Evolutionary conservation across 805 yeast genomes (phyloP).

Genomic region (Candida chauliodis): DNA sequence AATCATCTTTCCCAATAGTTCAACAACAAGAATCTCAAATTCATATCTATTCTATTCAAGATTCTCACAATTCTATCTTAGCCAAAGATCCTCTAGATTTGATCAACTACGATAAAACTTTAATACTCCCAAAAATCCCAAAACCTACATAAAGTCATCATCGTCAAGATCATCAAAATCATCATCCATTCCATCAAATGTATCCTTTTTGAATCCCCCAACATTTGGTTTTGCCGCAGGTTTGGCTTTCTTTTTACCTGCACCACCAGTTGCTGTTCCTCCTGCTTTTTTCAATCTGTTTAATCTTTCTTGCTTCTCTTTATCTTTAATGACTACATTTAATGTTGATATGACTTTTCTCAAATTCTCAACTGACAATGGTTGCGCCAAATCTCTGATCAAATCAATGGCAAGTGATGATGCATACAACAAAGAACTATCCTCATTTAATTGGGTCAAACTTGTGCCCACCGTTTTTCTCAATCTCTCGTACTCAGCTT

Average conservation of each 20-base stretch:
- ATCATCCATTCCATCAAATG: conserved; percentile 49
- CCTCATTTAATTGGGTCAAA: conserved; percentile 41
- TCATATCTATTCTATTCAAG: neutral
- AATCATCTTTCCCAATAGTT: neutral
- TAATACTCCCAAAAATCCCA: conserved; percentile 2
- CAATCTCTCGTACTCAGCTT: conserved; percentile 64
- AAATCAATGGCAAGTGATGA: conserved; percentile 79
- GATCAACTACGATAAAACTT: conserved; percentile 4
- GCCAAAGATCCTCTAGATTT: conserved; percentile 8
- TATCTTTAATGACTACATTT: conserved; percentile 76
- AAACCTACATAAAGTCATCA: conserved; percentile 72
- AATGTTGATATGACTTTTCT: conserved; percentile 84
- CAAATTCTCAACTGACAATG: conserved; percentile 75
- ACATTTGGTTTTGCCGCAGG: conserved; percentile 63
- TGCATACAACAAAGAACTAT: conserved; percentile 64
- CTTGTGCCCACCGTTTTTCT: conserved; percentile 23
- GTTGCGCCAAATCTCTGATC: conserved; percentile 78
- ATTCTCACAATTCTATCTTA: neutral
- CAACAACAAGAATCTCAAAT: neutral
- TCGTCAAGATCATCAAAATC: conserved; percentile 65
- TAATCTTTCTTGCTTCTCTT: conserved; percentile 85
- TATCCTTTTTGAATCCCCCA: conserved; percentile 61
- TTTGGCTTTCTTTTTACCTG: conserved; percentile 92
- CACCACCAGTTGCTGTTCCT: conserved; percentile 87
- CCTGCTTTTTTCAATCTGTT: conserved; percentile 79